phyloP scores from a whole-genome alignment of 768 basidiomycete genomes.

The Lentinula aciculospora region DNA sequence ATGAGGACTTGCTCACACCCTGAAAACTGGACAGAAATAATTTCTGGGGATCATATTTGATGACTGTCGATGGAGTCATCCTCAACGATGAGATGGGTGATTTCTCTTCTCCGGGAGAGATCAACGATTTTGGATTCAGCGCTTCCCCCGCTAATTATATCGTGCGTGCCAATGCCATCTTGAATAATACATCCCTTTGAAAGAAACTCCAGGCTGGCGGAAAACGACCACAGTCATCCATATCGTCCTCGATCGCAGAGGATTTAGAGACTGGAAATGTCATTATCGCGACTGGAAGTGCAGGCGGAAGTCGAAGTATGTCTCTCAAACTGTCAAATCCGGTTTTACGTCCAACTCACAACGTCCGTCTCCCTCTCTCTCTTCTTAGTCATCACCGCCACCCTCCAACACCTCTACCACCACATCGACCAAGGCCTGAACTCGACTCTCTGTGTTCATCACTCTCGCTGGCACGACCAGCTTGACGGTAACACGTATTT shows the following conservation, averaged over 20 bases:
- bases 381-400: constrained; percentile 25
- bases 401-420: constrained; percentile 28
- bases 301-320: constrained; percentile 24
- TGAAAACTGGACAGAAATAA: constrained; percentile 10
- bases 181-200: background rate
- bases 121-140: constrained; percentile 29
- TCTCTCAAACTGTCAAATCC: no score
- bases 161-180: constrained; percentile 2
- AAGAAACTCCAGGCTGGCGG: constrained; percentile 7
- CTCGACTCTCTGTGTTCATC: constrained; percentile 12
- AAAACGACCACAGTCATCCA: constrained; percentile 28
- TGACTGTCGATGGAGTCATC: constrained; percentile 20
- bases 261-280: constrained; percentile 26
- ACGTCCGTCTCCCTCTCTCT: background rate
- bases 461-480: constrained; percentile 22
- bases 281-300: constrained; percentile 29
- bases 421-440: constrained; percentile 25
- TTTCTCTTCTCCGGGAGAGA: constrained; percentile 18
- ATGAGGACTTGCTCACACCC: background rate
- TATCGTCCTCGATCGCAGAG: constrained; percentile 28
- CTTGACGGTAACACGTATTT: constrained; percentile 15
- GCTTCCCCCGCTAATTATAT: constrained; percentile 31
- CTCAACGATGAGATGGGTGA: constrained; percentile 25
- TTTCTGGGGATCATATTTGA: constrained; percentile 19
- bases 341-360: no score